Conservation (phyloP, 1,139 yeast species). For the Petasospora fabianii region DNA sequence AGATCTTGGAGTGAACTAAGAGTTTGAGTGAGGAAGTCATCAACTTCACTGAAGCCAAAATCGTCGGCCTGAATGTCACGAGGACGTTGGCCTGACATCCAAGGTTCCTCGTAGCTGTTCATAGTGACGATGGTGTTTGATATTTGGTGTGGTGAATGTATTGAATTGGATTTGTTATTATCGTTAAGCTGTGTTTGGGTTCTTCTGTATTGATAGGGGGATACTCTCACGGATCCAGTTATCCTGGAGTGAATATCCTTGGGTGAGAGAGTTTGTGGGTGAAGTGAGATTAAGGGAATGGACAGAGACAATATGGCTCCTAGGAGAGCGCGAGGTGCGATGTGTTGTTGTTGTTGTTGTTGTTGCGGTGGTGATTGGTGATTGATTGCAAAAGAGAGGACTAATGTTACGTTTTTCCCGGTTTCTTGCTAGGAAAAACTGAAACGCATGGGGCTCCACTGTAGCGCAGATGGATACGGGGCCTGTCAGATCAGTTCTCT, state of each 20-base stretch:
- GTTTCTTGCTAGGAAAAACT: not conserved
- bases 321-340: not conserved
- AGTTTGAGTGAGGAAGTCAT: slow-evolving; percentile 25
- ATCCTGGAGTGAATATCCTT: slow-evolving; percentile 7
- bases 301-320: not conserved
- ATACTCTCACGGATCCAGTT: slow-evolving; percentile 8
- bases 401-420: no score
- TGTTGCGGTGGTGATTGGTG: not conserved
- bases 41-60: slow-evolving; percentile 21
- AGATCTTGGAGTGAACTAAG: slow-evolving; percentile 25
- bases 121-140: slow-evolving; percentile 4
- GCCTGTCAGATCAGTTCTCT: not conserved
- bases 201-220: no score
- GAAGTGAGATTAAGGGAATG: not conserved
- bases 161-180: not conserved
- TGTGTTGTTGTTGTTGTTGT: not conserved
- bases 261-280: not conserved
- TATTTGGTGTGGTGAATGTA: not conserved
- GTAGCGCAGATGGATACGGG: slow-evolving; percentile 4
- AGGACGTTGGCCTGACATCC: slow-evolving; percentile 6
- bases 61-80: slow-evolving; percentile 7
- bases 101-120: slow-evolving; percentile 10
- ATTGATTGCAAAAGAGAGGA: no score
- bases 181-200: not conserved
- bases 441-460: slow-evolving; percentile 1